Conservation (phyloP, 768 basidiomycete species). For the Mycena galopus region DNA sequence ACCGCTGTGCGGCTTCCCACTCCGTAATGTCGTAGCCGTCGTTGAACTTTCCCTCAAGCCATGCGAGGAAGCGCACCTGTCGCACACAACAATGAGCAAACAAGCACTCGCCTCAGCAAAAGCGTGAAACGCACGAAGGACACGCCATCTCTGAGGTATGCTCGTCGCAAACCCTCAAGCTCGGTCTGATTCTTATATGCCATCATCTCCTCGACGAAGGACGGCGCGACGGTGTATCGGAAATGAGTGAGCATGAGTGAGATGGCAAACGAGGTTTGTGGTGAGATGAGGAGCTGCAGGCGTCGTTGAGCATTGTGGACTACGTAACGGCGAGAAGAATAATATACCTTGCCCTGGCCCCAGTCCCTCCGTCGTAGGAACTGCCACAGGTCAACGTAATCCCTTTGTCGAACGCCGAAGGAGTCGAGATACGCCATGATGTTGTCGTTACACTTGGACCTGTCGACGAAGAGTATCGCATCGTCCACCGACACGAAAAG, state of each 20-base stretch:
- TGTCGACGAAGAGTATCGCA: constrained; percentile 85
- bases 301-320: constrained; percentile 5
- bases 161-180: constrained; percentile 83
- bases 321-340: not conserved
- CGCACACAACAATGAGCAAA: constrained; percentile 25
- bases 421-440: constrained; percentile 69
- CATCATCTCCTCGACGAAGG: constrained; percentile 82
- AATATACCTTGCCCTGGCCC: constrained; percentile 80
- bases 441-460: constrained; percentile 70
- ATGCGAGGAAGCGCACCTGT: constrained; percentile 86
- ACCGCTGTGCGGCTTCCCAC: constrained; percentile 89
- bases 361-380: constrained; percentile 82
- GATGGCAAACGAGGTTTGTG: constrained; percentile 85
- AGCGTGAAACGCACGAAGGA: constrained; percentile 72
- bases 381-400: constrained; percentile 85
- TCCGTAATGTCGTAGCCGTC: constrained; percentile 90
- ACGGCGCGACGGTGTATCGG: constrained; percentile 80
- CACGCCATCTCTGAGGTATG: constrained; percentile 92
- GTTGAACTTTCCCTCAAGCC: constrained; percentile 86
- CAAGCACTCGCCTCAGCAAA: not conserved
- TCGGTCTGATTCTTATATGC: constrained; percentile 91
- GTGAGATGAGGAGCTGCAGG: constrained; percentile 71
- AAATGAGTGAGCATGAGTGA: constrained; percentile 87
- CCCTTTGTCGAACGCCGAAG: constrained; percentile 68
- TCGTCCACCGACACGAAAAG: constrained; percentile 75